Conservation (phyloP, 306 rosid genomes). For the Mimosa pudica region DNA sequence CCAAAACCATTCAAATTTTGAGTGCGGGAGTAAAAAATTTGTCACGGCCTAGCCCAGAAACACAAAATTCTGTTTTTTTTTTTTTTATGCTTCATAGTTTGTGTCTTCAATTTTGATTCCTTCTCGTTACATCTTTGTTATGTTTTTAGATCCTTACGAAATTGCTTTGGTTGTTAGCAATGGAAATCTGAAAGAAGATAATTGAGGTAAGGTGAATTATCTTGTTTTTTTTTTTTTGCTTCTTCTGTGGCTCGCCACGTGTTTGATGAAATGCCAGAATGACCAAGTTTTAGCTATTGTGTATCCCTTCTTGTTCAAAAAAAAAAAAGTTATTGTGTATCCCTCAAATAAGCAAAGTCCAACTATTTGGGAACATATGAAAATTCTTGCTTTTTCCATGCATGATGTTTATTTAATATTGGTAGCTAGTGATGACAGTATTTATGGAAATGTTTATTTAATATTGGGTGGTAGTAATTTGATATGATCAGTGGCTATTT, state of each 20-base stretch:
- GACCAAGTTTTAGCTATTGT: background rate
- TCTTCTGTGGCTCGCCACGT: slow-evolving; percentile 9
- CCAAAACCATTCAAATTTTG: no score
- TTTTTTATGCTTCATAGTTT: no score
- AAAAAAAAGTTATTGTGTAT: background rate
- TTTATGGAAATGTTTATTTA: no score
- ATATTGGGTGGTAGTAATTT: background rate
- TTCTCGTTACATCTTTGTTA: background rate
- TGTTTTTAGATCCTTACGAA: background rate
- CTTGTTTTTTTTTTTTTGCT: no score
- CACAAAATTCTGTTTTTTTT: no score
- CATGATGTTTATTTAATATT: background rate
- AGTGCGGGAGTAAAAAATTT: no score
- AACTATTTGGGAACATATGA: background rate
- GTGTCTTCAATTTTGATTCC: background rate
- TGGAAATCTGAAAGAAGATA: background rate
- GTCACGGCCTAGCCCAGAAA: no score
- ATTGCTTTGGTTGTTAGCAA: background rate
- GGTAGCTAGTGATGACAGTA: no score
- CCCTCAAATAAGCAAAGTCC: slow-evolving; percentile 7
- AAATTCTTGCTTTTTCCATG: background rate
- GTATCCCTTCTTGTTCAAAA: no score
- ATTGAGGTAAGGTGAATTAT: no score
- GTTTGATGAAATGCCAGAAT: slow-evolving; percentile 40
- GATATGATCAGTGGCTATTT: background rate